phyloP scores from a whole-genome alignment of 2,329 filamentous ascomycete genomes.

The Sarocladium oryzae region DNA sequence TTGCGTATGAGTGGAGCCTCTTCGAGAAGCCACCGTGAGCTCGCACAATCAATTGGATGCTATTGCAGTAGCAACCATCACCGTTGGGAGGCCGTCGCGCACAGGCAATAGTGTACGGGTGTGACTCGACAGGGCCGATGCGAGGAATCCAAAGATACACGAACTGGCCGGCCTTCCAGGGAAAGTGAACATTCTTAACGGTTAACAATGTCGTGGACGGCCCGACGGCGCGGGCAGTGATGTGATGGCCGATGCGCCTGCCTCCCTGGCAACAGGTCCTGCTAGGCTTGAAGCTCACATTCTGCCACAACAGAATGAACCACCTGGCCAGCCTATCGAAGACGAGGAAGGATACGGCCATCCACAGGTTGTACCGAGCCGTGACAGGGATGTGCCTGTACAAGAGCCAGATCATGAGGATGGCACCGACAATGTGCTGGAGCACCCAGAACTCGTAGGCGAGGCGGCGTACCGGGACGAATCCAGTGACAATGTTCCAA shows the following conservation, averaged over 20 bases:
- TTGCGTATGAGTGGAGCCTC: slow-evolving; percentile 42
- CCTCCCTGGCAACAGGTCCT: slow-evolving; percentile 39
- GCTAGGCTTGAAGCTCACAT: slow-evolving; percentile 37
- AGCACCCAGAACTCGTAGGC: slow-evolving; percentile 64
- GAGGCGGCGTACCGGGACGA: slow-evolving; percentile 58
- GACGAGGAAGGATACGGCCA: slow-evolving; percentile 54
- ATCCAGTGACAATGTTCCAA: slow-evolving; percentile 58
- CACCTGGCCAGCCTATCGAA: slow-evolving; percentile 54
- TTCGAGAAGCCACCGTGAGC: slow-evolving; percentile 52
- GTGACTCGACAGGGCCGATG: slow-evolving; percentile 47
- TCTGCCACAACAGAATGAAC: slow-evolving; percentile 43
- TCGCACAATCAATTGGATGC: slow-evolving; percentile 51
- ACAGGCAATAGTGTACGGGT: slow-evolving; percentile 57
- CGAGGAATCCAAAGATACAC: slow-evolving; percentile 54
- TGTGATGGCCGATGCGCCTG: slow-evolving; percentile 45
- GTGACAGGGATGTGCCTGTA: slow-evolving; percentile 56
- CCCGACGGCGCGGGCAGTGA: slow-evolving; percentile 41
- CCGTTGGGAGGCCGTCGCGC: slow-evolving; percentile 37
- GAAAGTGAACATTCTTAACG: slow-evolving; percentile 53
- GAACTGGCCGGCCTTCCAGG: slow-evolving; percentile 54
- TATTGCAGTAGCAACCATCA: slow-evolving; percentile 50
- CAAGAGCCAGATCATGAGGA: slow-evolving; percentile 56
- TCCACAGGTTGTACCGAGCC: slow-evolving; percentile 58
- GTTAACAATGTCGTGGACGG: slow-evolving; percentile 50
- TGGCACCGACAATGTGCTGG: slow-evolving; percentile 59